phyloP scores from a whole-genome alignment of 768 basidiomycete genomes.

The Tricholoma flavovirens region DNA sequence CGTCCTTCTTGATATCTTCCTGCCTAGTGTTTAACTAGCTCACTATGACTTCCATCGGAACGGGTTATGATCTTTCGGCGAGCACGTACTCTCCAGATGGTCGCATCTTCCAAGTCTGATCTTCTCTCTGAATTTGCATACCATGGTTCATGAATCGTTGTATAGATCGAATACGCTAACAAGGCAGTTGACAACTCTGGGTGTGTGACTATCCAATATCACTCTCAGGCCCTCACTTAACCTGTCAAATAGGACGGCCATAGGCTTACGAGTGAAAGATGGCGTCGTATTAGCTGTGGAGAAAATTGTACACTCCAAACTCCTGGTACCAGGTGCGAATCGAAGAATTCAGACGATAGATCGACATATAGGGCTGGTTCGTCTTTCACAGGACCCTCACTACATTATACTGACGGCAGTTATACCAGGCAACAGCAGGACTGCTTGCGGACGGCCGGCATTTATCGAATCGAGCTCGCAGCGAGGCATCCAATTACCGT shows the following conservation, averaged over 20 bases:
- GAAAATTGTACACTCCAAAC: conserved; percentile 93
- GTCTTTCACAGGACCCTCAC: conserved; percentile 9
- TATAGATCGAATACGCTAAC: conserved; percentile 92
- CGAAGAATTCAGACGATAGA: conserved; percentile 91
- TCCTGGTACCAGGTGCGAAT: conserved; percentile 89
- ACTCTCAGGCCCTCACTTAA: conserved; percentile 6
- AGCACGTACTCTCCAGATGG: conserved; percentile 96
- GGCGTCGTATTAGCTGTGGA: conserved; percentile 96
- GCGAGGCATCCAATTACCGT: conserved; percentile 73
- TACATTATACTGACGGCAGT: background rate
- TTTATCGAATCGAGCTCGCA: conserved; percentile 75
- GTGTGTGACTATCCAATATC: conserved; percentile 34
- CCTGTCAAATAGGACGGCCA: conserved; percentile 66
- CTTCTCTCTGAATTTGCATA: conserved; percentile 3
- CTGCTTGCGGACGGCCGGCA: conserved; percentile 91
- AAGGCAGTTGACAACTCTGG: conserved; percentile 99
- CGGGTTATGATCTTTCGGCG: conserved; percentile 95
- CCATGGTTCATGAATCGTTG: conserved; percentile 6
- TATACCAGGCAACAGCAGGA: conserved; percentile 82
- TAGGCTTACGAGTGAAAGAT: conserved; percentile 91
- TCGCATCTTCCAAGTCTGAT: conserved; percentile 87
- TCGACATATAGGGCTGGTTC: conserved; percentile 87
- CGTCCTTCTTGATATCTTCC: conserved; percentile 22
- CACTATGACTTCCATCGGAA: conserved; percentile 95
- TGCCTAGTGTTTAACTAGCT: conserved; percentile 6